Conservation (phyloP, 176 grass and related monocot species). For the Pontederia paniculata region DNA sequence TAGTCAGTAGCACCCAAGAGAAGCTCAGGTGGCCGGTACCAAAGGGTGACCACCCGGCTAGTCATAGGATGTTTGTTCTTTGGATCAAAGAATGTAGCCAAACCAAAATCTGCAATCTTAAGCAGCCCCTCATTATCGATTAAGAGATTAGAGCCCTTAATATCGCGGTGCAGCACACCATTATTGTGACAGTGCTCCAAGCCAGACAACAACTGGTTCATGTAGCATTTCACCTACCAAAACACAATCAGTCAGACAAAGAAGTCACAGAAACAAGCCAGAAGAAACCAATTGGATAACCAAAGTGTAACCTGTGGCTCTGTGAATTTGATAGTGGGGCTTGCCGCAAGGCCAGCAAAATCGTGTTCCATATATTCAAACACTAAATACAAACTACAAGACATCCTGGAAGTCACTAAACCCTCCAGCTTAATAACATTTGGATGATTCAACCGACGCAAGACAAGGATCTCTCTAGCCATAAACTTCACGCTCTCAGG, state of each 20-base stretch:
- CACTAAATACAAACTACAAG: constrained; percentile 17
- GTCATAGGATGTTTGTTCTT: constrained; percentile 16
- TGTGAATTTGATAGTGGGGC: constrained; percentile 9
- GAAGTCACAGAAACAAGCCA: neutral
- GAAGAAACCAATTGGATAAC: neutral
- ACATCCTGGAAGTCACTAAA: constrained; percentile 17
- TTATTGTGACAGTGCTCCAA: constrained; percentile 17
- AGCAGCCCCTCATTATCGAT: constrained; percentile 15
- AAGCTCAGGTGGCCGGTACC: constrained; percentile 15
- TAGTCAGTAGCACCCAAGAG: constrained; percentile 20
- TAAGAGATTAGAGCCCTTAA: constrained; percentile 20
- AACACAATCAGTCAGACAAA: neutral
- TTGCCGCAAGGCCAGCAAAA: constrained; percentile 14
- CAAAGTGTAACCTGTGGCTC: constrained; percentile 13
- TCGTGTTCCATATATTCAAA: constrained; percentile 21
- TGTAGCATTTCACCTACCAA: constrained; percentile 16
- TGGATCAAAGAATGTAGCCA: constrained; percentile 14
- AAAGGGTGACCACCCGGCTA: constrained; percentile 20
- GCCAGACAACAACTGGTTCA: constrained; percentile 12
- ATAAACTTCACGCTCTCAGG: constrained; percentile 21
- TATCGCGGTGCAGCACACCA: constrained; percentile 18
- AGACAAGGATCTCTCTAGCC: constrained; percentile 18
- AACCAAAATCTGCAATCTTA: constrained; percentile 19
- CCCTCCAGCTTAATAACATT: constrained; percentile 15
- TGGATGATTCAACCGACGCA: constrained; percentile 13